phyloP scores from a whole-genome alignment of 148 eudicot genomes.

The Agrostemma githago region DNA sequence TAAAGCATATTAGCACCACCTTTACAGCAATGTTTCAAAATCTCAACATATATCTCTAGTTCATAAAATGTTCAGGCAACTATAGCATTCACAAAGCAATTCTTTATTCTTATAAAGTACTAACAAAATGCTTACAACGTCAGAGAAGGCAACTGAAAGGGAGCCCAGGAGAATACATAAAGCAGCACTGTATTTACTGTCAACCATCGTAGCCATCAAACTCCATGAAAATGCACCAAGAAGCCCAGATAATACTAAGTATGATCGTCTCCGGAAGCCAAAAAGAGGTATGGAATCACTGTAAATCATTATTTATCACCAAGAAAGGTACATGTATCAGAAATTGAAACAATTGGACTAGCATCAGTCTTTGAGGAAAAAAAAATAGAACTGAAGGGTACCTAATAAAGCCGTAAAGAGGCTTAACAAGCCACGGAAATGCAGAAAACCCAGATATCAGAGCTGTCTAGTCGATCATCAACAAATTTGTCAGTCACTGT shows the following conservation, averaged over 20 bases:
- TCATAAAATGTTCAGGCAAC: conserved; percentile 4
- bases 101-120: not conserved
- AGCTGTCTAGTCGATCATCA: conserved; percentile 81
- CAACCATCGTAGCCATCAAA: conserved; percentile 87
- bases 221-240: conserved; percentile 96
- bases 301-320: conserved; percentile 22
- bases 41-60: not conserved
- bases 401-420: conserved; percentile 98
- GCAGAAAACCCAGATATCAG: conserved; percentile 85
- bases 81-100: not conserved
- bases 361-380: not conserved
- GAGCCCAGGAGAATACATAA: conserved; percentile 90
- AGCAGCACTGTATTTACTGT: conserved; percentile 81
- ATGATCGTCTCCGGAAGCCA: conserved; percentile 95
- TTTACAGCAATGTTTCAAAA: not conserved
- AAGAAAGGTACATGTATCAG: conserved; percentile 4
- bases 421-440: conserved; percentile 97
- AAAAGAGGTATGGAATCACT: conserved; percentile 94
- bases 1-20: not conserved
- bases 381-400: conserved; percentile 21
- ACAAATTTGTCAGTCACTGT: conserved; percentile 36
- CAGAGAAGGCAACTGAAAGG: conserved; percentile 98
- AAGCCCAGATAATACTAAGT: conserved; percentile 84
- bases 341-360: not conserved
- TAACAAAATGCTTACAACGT: conserved; percentile 66